Evolutionary conservation across 805 yeast species (phyloP), one percentile per base, ranked within the genome.

Genomic region (Ogataea ganodermae): DNA sequence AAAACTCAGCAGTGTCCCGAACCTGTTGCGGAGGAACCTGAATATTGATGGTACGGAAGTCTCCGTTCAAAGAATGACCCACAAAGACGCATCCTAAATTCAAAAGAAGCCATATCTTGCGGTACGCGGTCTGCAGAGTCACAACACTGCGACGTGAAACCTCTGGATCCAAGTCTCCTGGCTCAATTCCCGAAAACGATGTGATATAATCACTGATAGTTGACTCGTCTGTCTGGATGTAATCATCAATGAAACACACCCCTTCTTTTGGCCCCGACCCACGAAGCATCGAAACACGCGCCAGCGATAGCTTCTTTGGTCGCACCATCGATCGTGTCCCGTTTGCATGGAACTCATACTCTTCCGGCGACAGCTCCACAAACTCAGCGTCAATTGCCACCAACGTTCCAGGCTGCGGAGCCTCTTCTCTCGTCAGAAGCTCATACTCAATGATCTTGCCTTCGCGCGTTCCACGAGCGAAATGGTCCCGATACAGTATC

Each of bases 321-420:
- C 83, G 78, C 4, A 90, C 75, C 28, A 92, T 66, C 5, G 79
- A 76, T 52, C 83, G 83, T 4, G 75, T 60, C 0, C 98, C 97
- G 51, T 81, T 80, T 45, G 84, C 80, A 44, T 81, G 79, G 40
- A 92, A 78, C 60, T 91, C 97, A 36, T 81, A 78, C 51, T 84
- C 81, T 55, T 90, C 97, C 3, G 86, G 86, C 41, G 82, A 80
- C 26, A 91, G 64, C 24, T 83, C 78, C 2, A 94, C 98, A 73
- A 95, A 94, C 66, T 94, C 99, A 0, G 99, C 97, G 72, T 94
- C 99, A 48, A 94, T 85, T 0, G 98, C 99, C 16, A 92, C 83
- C 32, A 90, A 64, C 1, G 88, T 73, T 0, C 96, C 96, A 0
- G 83, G 76, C 17, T 61, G 60, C 0, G 97, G 97, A 0, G 89